phyloP scores from a whole-genome alignment of 2,329 filamentous ascomycete species.

The Fusarium foetens region DNA sequence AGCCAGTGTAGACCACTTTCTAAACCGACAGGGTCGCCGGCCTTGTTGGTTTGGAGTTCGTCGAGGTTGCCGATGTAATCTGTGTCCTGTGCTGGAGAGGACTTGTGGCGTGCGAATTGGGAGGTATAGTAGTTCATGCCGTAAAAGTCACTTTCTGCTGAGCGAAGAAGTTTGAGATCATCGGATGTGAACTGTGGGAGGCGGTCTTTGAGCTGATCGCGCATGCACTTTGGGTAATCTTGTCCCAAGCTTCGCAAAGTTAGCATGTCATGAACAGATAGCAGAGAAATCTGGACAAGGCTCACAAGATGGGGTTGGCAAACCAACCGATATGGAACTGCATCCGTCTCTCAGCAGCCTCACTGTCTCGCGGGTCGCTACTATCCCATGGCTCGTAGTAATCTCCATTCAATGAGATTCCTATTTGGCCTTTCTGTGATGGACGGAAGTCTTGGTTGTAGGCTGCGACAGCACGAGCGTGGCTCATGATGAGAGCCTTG shows the following conservation, averaged over 20 bases:
- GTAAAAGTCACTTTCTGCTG: constrained; percentile 38
- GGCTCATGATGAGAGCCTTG: constrained; percentile 51
- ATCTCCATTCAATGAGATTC: constrained; percentile 52
- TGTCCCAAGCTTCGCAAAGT: constrained; percentile 36
- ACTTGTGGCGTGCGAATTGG: constrained; percentile 14
- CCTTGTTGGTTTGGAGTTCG: constrained; percentile 21
- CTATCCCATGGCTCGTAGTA: constrained; percentile 52
- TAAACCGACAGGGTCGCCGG: not conserved
- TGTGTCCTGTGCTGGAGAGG: not conserved
- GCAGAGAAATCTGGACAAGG: not conserved
- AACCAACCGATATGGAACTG: constrained; percentile 55
- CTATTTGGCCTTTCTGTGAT: constrained; percentile 47
- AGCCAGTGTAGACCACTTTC: constrained; percentile 27
- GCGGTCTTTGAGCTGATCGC: constrained; percentile 46
- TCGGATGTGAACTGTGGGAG: constrained; percentile 45
- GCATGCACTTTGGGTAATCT: constrained; percentile 52
- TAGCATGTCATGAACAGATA: not conserved
- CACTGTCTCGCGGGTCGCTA: constrained; percentile 38
- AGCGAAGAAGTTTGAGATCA: constrained; percentile 42
- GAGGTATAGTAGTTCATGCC: constrained; percentile 38
- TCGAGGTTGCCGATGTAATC: constrained; percentile 28
- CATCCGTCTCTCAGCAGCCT: constrained; percentile 50
- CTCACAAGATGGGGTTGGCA: constrained; percentile 51
- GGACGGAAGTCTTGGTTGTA: constrained; percentile 49
- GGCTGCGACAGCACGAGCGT: constrained; percentile 46